phyloP scores from a whole-genome alignment of 805 yeast species.

The Yarrowia osloensis region DNA sequence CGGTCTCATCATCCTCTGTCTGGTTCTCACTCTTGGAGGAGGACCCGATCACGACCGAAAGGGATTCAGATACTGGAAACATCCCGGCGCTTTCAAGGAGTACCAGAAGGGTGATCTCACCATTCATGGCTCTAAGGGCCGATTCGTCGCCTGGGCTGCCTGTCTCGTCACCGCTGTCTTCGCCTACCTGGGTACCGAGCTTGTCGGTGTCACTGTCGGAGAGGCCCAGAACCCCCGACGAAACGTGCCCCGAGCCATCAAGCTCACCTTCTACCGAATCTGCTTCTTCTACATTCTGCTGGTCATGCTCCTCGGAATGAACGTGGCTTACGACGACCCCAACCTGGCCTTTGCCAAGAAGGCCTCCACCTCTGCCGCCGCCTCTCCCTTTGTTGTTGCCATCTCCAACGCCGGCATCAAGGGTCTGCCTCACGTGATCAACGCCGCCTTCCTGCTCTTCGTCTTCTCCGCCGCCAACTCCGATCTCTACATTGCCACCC shows the following conservation, averaged over 20 bases:
- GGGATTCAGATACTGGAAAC: constrained; percentile 69
- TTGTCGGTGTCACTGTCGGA: constrained; percentile 71
- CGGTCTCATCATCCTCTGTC: constrained; percentile 64
- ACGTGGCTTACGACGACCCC: constrained; percentile 62
- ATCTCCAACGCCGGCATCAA: constrained; percentile 63
- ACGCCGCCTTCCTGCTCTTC: constrained; percentile 73
- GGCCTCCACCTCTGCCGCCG: constrained; percentile 57
- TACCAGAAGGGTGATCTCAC: constrained; percentile 46
- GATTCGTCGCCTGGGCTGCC: constrained; percentile 62
- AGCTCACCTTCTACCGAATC: constrained; percentile 69
- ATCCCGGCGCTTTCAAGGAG: constrained; percentile 65
- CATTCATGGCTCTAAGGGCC: constrained; percentile 52
- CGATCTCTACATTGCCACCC: constrained; percentile 72
- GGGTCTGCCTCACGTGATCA: constrained; percentile 72
- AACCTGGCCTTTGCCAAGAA: constrained; percentile 48
- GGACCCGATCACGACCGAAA: constrained; percentile 72
- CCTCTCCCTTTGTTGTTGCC: constrained; percentile 85
- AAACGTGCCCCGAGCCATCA: constrained; percentile 70
- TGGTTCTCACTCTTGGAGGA: constrained; percentile 71
- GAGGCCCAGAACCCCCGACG: constrained; percentile 70
- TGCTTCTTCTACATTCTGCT: constrained; percentile 62
- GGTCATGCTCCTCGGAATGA: constrained; percentile 65
- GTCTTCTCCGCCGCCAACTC: constrained; percentile 83
- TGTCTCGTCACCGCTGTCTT: constrained; percentile 67
- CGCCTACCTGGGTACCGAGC: constrained; percentile 71